Evolutionary conservation across 73 alveolate genomes (phyloP), one percentile per base, ranked within the genome.

Genomic region (Loxodes magnus): DNA sequence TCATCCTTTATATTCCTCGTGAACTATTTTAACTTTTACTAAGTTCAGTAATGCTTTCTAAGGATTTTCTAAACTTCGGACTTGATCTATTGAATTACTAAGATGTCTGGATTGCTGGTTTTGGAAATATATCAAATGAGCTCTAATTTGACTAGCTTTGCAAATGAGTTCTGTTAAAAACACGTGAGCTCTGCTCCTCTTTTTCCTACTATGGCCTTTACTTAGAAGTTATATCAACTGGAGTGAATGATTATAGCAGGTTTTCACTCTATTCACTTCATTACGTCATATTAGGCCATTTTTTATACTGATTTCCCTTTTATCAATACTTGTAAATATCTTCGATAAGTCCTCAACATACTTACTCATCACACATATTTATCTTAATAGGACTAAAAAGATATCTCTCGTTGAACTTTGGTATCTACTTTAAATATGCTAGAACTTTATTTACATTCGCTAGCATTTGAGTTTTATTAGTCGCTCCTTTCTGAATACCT

Each of bases 271-370:
- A 12, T n/a, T 33, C 14, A n/a, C 43, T 33, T 34, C 56, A 43
- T 71, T 74, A 41, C 28, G 33, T 4, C 73, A 71, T 16, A 1
- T 33, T 33, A 33, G 10, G 10, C 3, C 14, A n/a, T 15, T 15
- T 39, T 15, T 23, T 23, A 0, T 23, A 23, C n/a, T 68, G 44
- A 5, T 59, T 69, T 43, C 64, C 64, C 21, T 54, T 60, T 2
- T 48, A 54, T 25, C 34, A 54, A 77, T 75, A 68, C 49, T 66
- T 56, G 73, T 74, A 64, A 3, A 75, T 68, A 51, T 75, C 89
- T 28, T 75, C 89, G 14, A 75, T 26, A 12, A 75, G 50, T 4
- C 89, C 89, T 82, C 89, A 75, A 12, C 67, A 58, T 10, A 75
- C 73, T 31, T 67, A 69, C 12, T 39, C 30, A 29, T 75, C 53